phyloP scores from a whole-genome alignment of 2,329 filamentous ascomycete genomes.

The Cucurbitaria berberidis region DNA sequence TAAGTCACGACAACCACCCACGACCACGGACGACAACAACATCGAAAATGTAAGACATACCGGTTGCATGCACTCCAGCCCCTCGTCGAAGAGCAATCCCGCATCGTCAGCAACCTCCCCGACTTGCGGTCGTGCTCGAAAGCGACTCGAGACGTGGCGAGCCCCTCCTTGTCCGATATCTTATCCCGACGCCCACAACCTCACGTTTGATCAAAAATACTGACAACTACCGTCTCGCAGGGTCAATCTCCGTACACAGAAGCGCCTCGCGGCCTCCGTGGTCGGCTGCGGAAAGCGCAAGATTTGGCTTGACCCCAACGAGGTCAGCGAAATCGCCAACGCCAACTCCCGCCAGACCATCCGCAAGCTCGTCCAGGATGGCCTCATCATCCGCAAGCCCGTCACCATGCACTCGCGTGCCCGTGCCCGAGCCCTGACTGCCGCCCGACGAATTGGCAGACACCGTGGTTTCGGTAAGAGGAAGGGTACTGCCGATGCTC shows the following conservation, averaged over 20 bases:
- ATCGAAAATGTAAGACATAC: conserved; percentile 52
- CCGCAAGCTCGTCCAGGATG: conserved; percentile 99
- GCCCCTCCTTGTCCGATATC: conserved; percentile 42
- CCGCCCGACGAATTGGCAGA: conserved; percentile 91
- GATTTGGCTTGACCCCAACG: conserved; percentile 99
- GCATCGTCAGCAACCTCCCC: conserved; percentile 22
- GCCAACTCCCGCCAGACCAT: conserved; percentile 99
- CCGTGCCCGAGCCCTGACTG: conserved; percentile 93
- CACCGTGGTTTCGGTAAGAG: conserved; percentile 99
- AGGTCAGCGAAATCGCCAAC: conserved; percentile 99
- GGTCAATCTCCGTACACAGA: conserved; percentile 99
- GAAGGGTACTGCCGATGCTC: conserved; percentile 99
- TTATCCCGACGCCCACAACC: conserved; percentile 23
- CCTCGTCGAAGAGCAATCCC: conserved; percentile 25
- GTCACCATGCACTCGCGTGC: conserved; percentile 99
- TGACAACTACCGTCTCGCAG: conserved; percentile 59
- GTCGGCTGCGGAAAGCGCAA: conserved; percentile 99
- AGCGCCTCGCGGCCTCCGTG: conserved; percentile 98
- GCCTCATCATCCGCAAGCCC: conserved; percentile 99
- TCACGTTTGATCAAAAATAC: conserved; percentile 28
- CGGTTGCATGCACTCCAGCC: conserved; percentile 23
- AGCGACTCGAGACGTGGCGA: conserved; percentile 39
- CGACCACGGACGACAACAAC: conserved; percentile 48
- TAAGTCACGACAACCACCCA: conserved; percentile 30
- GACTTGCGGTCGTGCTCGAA: conserved; percentile 29